Evolutionary conservation across 2,329 filamentous ascomycete species (phyloP).

Genomic region (Pseudocercospora eumusae): DNA sequence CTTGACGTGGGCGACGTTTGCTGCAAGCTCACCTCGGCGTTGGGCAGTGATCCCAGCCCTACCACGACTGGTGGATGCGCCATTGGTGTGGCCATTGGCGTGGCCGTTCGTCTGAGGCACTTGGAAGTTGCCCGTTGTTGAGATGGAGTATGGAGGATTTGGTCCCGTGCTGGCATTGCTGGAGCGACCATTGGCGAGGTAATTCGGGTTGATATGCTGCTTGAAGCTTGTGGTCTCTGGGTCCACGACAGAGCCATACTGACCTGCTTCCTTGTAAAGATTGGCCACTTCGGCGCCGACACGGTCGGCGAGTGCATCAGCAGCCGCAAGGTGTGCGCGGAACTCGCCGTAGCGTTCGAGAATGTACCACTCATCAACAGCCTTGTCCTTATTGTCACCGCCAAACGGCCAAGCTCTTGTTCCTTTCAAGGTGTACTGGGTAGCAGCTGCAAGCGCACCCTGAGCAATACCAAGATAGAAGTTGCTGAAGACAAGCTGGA

Average conservation of each 20-base stretch:
- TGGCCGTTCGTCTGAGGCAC: slow-evolving; percentile 6
- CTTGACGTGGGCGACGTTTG: slow-evolving; percentile 64
- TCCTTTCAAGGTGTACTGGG: slow-evolving; percentile 57
- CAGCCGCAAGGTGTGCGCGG: slow-evolving; percentile 62
- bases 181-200: slow-evolving; percentile 20
- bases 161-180: slow-evolving; percentile 19
- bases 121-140: slow-evolving; percentile 27
- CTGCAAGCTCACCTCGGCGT: slow-evolving; percentile 61
- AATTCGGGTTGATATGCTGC: slow-evolving; percentile 27
- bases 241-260: slow-evolving; percentile 32
- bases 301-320: slow-evolving; percentile 60
- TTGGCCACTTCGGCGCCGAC: slow-evolving; percentile 54
- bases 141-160: slow-evolving; percentile 29
- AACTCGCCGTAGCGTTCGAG: slow-evolving; percentile 66
- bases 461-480: slow-evolving; percentile 66
- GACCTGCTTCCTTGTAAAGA: slow-evolving; percentile 47
- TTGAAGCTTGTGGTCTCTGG: slow-evolving; percentile 16
- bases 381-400: slow-evolving; percentile 61
- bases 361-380: slow-evolving; percentile 66
- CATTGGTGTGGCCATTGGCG: slow-evolving; percentile 27
- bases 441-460: slow-evolving; percentile 58
- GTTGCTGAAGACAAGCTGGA: slow-evolving; percentile 67
- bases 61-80: slow-evolving; percentile 23
- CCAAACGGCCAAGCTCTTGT: slow-evolving; percentile 67
- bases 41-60: slow-evolving; percentile 52